Base-by-base conservation (phyloP, 2,329 filamentous ascomycete species). In the Alternaria sp. region DNA sequence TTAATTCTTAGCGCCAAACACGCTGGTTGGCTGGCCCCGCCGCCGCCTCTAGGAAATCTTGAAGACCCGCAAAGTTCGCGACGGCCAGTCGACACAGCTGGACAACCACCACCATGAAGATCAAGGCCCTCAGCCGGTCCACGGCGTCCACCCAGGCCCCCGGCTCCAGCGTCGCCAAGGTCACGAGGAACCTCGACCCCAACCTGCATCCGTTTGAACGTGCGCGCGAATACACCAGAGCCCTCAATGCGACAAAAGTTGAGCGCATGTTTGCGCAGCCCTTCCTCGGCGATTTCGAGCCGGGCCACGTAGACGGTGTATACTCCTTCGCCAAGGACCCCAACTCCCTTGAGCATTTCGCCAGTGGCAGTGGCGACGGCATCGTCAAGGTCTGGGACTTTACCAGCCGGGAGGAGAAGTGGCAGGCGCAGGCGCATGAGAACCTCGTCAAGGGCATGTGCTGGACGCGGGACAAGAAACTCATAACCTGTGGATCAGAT, bases 301-400 rank as follows among this genome's bases (percentile, higher is more conserved):
- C 88, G 30, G 95, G 96, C 19, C 96, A 99, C 81, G 92, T 97
- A 59, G 96, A 99, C 75, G 96, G 96, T 54, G 83, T 85, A 15
- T 85, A 85, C 71, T 80, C 75, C 11, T 80, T 85, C 45, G 82
- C 83, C 12, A 84, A 84, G 61, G 83, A 85, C 64, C 83, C 83
- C 3, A 79, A 81, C 40, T 80, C 81, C 3, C 75, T 85, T 26
- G 81, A 84, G 56, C 79, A 80, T 54, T 82, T 85, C 49, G 77
- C 77, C 15, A 74, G 70, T 50, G 77, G 77, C 30, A 78, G 75
- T 55, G 77, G 94, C 67, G 96, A 99, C 80, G 95, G 96, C 68
- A 89, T 97, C 10, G 88, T 99, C 61, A 99, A 99, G 81, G 91
- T 96, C 32, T 97, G 93, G 93, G 91, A 96, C 80, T 83, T 96